Evolutionary conservation across 345 rosid genomes (phyloP).

Genomic region (Passiflora organensis): DNA sequence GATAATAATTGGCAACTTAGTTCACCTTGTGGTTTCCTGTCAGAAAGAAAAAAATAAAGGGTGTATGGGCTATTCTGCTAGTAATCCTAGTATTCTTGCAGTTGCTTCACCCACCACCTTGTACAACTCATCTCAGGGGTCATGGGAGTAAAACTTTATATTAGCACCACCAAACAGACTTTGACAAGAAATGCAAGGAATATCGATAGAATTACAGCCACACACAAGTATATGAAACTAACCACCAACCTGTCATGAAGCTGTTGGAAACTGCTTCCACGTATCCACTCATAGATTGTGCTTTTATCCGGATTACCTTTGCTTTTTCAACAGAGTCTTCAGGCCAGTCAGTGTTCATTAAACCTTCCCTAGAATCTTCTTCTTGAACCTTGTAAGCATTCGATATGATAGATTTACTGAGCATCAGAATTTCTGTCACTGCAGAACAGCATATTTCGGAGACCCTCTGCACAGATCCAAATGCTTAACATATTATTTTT

Average conservation of each 20-base stretch:
- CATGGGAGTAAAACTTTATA: no score
- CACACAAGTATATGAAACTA: neutral
- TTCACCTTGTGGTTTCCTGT: no score
- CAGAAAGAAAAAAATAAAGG: no score
- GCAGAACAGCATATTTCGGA: slow-evolving; percentile 94
- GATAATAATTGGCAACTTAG: no score
- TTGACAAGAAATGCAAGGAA: no score
- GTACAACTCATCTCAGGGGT: no score
- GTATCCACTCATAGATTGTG: slow-evolving; percentile 64
- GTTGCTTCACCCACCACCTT: no score
- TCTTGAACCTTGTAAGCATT: slow-evolving; percentile 56
- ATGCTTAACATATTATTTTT: no score
- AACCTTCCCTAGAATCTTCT: slow-evolving; percentile 50
- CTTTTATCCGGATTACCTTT: slow-evolving; percentile 63
- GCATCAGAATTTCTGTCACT: slow-evolving; percentile 67
- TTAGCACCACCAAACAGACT: no score
- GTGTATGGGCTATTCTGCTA: no score
- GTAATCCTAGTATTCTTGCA: no score
- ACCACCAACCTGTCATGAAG: slow-evolving; percentile 73
- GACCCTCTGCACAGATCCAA: slow-evolving; percentile 75
- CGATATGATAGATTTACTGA: slow-evolving; percentile 76
- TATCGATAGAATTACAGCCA: no score
- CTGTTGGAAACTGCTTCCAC: slow-evolving; percentile 73
- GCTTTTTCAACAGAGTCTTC: slow-evolving; percentile 86
- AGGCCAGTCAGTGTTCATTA: slow-evolving; percentile 73